phyloP scores from a whole-genome alignment of 176 grass and related monocot genomes.

The Carex kokanica region DNA sequence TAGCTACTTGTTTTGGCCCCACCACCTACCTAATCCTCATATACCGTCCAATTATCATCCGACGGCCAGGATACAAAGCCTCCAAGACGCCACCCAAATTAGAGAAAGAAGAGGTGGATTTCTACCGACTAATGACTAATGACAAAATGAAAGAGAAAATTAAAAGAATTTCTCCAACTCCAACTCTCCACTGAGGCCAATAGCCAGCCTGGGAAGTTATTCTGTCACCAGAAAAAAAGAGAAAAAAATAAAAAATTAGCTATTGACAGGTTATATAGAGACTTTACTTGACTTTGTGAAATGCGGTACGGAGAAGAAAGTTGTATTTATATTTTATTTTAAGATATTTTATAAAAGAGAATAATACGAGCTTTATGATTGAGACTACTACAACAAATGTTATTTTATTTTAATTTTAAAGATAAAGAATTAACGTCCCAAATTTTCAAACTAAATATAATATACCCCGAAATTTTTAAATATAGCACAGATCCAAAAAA shows the following conservation, averaged over 20 bases:
- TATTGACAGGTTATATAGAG: neutral
- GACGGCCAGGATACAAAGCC: neutral
- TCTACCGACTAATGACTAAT: neutral
- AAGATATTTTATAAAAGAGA: neutral
- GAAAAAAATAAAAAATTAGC: neutral
- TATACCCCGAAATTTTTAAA: too few species aligned
- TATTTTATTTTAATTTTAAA: too few species aligned
- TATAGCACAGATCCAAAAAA: too few species aligned
- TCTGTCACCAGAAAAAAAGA: too few species aligned
- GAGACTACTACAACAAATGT: too few species aligned
- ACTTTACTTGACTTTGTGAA: neutral
- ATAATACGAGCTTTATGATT: neutral
- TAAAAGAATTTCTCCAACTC: neutral
- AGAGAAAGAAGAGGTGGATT: neutral
- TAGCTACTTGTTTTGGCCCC: neutral
- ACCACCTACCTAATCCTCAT: neutral
- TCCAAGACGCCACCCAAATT: constrained; percentile 8
- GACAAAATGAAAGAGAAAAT: neutral
- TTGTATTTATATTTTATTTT: neutral
- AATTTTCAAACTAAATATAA: too few species aligned
- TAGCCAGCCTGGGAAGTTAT: neutral
- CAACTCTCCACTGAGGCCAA: neutral
- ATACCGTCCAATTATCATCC: constrained; percentile 13
- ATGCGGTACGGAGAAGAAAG: neutral
- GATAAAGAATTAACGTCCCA: too few species aligned